Conservation (phyloP, 306 rosid species). For the Corylus avellana region DNA sequence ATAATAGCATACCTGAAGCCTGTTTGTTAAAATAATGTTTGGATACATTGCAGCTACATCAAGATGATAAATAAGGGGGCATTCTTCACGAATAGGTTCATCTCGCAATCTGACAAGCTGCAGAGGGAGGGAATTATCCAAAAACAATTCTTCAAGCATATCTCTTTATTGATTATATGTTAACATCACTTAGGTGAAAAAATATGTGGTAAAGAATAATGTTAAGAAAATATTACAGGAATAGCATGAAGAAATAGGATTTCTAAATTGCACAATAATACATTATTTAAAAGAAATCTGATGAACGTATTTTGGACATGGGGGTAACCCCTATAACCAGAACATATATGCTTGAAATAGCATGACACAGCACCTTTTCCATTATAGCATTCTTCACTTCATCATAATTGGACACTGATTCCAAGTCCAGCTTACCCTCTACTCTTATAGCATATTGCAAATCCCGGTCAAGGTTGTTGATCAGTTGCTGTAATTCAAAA, state of each 20-base stretch:
- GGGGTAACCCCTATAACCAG: constrained; percentile 11
- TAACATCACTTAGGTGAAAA: constrained; percentile 14
- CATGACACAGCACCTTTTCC: constrained; percentile 70
- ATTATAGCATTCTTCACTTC: constrained; percentile 80
- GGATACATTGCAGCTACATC: constrained; percentile 99
- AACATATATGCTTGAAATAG: constrained; percentile 18
- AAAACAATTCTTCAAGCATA: constrained; percentile 19
- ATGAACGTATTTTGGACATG: constrained; percentile 16
- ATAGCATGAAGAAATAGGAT: not conserved
- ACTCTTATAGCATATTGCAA: constrained; percentile 90
- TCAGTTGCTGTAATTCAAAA: constrained; percentile 67
- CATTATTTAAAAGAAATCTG: constrained; percentile 11
- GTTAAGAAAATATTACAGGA: not conserved
- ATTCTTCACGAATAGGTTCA: constrained; percentile 75
- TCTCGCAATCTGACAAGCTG: constrained; percentile 81
- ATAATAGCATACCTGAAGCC: constrained; percentile 82
- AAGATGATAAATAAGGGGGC: constrained; percentile 95
- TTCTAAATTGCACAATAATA: constrained; percentile 1
- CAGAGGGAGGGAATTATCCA: constrained; percentile 32
- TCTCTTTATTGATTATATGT: constrained; percentile 10
- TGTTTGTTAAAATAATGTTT: constrained; percentile 90
- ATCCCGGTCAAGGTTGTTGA: constrained; percentile 87
- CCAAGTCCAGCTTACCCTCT: constrained; percentile 92
- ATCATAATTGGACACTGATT: constrained; percentile 75
- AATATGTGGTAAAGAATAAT: not conserved